Evolutionary conservation across 176 grass and related monocot species (phyloP).

Genomic region (Carex myosuroides): DNA sequence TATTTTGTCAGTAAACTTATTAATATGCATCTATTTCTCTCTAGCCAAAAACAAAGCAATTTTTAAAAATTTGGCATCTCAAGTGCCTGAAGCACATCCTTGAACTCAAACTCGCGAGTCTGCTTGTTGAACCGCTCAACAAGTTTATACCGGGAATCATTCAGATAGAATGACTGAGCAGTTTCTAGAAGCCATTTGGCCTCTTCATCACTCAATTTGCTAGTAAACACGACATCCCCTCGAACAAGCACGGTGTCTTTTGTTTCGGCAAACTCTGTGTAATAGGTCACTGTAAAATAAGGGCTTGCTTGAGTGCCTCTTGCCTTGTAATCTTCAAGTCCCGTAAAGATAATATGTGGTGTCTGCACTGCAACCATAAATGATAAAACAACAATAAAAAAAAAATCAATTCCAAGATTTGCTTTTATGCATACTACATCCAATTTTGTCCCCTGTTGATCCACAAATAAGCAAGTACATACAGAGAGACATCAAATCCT

Average conservation of each 20-base stretch:
- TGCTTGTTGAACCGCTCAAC: constrained; percentile 90
- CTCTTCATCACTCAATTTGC: constrained; percentile 71
- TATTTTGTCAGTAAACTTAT: not conserved
- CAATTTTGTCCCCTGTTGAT: not conserved
- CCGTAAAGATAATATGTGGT: constrained; percentile 88
- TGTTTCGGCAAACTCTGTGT: constrained; percentile 70
- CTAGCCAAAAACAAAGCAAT: not conserved
- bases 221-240: constrained; percentile 89
- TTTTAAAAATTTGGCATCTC: constrained; percentile 77
- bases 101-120: constrained; percentile 79
- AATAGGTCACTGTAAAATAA: constrained; percentile 70
- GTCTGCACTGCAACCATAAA: constrained; percentile 55
- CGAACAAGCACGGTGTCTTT: constrained; percentile 74
- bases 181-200: constrained; percentile 71
- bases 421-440: not conserved
- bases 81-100: constrained; percentile 68
- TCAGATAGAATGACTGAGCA: constrained; percentile 85
- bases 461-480: not conserved
- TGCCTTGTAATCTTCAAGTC: constrained; percentile 97
- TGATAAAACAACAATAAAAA: constrained; percentile 1
- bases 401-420: not conserved
- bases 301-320: constrained; percentile 94
- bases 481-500: not conserved
- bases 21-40: not conserved
- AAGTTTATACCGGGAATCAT: constrained; percentile 66